Percentiles rank a stretch among this genome's conserved stretches.
These are phyloP conservation scores for Trametes villosa DNA, from an alignment of 768 basidiomycete genomes.

Conservation along the genomic window DNA sequence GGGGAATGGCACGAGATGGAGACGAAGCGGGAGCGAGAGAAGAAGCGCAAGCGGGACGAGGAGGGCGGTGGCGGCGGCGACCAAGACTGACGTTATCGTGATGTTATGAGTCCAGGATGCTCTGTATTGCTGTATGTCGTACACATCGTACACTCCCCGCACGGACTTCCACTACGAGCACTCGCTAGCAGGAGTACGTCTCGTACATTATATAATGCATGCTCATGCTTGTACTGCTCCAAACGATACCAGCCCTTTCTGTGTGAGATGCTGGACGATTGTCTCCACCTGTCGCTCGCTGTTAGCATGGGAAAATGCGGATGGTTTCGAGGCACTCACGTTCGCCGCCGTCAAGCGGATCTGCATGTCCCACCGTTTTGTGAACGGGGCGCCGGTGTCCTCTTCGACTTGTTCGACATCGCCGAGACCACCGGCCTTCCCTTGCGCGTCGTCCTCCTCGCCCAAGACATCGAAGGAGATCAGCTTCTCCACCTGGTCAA, in stretches of 20 bases:
- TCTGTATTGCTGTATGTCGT: conserved; percentile 32
- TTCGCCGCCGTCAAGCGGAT: conserved; percentile 88
- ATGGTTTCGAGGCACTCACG: conserved; percentile 48
- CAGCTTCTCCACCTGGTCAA: conserved; percentile 94
- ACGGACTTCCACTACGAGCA: conserved; percentile 23
- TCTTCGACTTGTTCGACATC: conserved; percentile 85
- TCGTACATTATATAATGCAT: conserved; percentile 24
- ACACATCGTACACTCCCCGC: conserved; percentile 9
- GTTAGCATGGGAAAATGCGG: conserved; percentile 13
- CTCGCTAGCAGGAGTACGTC: conserved; percentile 38
- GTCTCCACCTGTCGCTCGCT: conserved; percentile 66
- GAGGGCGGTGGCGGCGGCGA: conserved; percentile 9
- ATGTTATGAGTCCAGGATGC: conserved; percentile 29
- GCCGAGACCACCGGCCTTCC: conserved; percentile 91
- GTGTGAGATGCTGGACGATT: conserved; percentile 81
- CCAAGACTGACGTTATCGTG: neutral
- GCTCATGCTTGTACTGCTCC: conserved; percentile 28
- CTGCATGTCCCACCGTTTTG: conserved; percentile 95
- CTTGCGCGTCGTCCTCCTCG: conserved; percentile 92
- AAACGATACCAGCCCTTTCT: conserved; percentile 62
- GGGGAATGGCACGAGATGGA: conserved; percentile 99
- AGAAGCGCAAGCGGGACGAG: conserved; percentile 73
- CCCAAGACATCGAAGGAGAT: conserved; percentile 90
- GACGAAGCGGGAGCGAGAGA: conserved; percentile 88
- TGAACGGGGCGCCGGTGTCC: conserved; percentile 87